Percentiles rank a stretch among this genome's conserved stretches.
phyloP scores from a whole-genome alignment of 768 basidiomycete species.

The Serendipita vermifera region DNA sequence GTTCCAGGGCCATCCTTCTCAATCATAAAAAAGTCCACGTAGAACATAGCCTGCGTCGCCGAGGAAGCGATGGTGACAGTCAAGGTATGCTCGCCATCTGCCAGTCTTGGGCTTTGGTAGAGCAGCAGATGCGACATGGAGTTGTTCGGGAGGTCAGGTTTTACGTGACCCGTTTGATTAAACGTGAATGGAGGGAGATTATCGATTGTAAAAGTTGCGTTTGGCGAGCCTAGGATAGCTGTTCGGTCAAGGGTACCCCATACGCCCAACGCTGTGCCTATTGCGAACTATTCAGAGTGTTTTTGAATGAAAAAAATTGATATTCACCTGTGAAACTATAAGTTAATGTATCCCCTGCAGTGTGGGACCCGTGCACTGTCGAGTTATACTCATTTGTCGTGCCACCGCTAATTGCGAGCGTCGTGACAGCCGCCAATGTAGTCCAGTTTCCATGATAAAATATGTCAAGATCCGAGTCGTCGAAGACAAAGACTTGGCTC shows the following conservation, averaged over 20 bases:
- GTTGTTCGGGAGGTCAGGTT: background rate
- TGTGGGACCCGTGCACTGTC: background rate
- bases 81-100: background rate
- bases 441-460: too few species aligned
- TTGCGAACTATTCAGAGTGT: background rate
- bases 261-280: background rate
- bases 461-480: too few species aligned
- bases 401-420: too few species aligned
- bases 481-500: too few species aligned
- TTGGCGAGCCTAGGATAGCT: background rate
- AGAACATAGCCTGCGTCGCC: too few species aligned
- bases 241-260: background rate
- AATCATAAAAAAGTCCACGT: too few species aligned
- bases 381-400: background rate
- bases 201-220: background rate
- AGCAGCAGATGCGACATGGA: background rate
- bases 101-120: background rate
- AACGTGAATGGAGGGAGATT: background rate
- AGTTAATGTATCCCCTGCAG: background rate
- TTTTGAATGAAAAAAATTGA: background rate
- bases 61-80: background rate
- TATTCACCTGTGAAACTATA: background rate
- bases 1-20: too few species aligned
- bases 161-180: background rate
- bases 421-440: too few species aligned